phyloP scores from a whole-genome alignment of 495 filamentous ascomycete genomes.

The Talaromyces wortmannii region DNA sequence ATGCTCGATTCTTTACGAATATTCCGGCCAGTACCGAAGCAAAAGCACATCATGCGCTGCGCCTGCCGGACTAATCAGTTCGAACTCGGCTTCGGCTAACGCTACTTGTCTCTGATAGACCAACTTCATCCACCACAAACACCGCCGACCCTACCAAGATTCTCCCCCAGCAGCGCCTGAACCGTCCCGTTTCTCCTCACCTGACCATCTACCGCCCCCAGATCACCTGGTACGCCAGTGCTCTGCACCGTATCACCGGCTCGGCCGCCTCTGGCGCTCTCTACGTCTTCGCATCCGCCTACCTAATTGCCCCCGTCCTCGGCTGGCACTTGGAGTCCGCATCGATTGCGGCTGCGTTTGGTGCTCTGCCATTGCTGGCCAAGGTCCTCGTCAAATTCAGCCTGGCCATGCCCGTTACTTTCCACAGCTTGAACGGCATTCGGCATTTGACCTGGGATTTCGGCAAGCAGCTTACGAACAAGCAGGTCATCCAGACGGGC shows the following conservation, averaged over 20 bases:
- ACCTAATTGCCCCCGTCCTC: conserved; percentile 72
- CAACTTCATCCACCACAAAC: conserved; percentile 53
- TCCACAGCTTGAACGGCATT: conserved; percentile 80
- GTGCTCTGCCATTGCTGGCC: conserved; percentile 56
- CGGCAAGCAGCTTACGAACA: conserved; percentile 59
- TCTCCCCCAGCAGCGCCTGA: conserved; percentile 76
- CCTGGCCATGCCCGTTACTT: conserved; percentile 78
- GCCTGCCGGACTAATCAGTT: background rate
- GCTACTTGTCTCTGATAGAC: conserved; percentile 9
- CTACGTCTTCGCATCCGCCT: conserved; percentile 78
- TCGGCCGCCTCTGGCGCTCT: conserved; percentile 60
- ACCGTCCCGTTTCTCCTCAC: conserved; percentile 83
- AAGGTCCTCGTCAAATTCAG: conserved; percentile 69
- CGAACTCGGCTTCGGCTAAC: background rate
- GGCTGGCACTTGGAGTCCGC: conserved; percentile 84
- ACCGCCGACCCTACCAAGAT: conserved; percentile 56
- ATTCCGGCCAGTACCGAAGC: background rate
- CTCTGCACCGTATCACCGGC: conserved; percentile 77
- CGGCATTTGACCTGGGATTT: conserved; percentile 87
- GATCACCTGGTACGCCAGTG: conserved; percentile 76
- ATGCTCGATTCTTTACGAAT: conserved; percentile 8
- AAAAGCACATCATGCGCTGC: background rate
- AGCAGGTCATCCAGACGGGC: conserved; percentile 65
- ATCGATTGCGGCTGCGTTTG: conserved; percentile 72
- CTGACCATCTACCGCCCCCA: conserved; percentile 82